Evolutionary conservation across 2,329 filamentous ascomycete genomes (phyloP).

Genomic region (Penicillium freii): DNA sequence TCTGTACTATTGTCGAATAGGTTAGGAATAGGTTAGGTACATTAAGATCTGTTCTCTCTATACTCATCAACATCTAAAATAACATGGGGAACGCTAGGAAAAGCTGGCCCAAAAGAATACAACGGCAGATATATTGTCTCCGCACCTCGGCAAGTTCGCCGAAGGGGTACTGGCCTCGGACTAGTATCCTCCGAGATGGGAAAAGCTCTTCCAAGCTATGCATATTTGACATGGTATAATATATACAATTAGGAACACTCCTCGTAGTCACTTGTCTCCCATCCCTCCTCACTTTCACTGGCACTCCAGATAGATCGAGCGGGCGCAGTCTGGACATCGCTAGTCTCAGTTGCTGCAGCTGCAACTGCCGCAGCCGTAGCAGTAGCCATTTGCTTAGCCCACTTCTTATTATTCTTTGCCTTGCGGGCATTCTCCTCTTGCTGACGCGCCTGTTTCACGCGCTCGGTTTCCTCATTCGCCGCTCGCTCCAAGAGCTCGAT

Average conservation of each 20-base stretch:
- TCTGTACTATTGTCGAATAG: not conserved
- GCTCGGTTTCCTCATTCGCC: slow-evolving; percentile 28
- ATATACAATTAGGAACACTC: slow-evolving; percentile 5
- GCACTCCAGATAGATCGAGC: slow-evolving; percentile 33
- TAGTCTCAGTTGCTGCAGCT: slow-evolving; percentile 3
- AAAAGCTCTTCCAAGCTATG: not conserved
- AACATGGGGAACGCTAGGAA: not conserved
- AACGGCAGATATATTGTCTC: not conserved
- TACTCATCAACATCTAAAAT: not conserved
- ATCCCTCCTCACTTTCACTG: slow-evolving; percentile 39
- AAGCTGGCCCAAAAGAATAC: not conserved
- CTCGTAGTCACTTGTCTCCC: slow-evolving; percentile 31
- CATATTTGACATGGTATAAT: not conserved
- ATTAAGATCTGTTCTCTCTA: not conserved
- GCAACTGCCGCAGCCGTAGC: slow-evolving; percentile 8
- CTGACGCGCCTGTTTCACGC: slow-evolving; percentile 18
- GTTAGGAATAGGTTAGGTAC: not conserved
- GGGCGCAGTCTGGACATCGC: slow-evolving; percentile 6
- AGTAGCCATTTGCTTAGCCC: slow-evolving; percentile 17
- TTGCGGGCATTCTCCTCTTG: slow-evolving; percentile 25
- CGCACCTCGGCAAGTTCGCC: slow-evolving; percentile 7
- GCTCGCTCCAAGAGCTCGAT: slow-evolving; percentile 44
- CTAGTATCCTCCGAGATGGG: not conserved
- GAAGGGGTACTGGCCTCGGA: not conserved
- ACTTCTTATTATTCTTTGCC: slow-evolving; percentile 25